Conservation (phyloP, 805 yeast species). For the Yamadazyma ubonensis region DNA sequence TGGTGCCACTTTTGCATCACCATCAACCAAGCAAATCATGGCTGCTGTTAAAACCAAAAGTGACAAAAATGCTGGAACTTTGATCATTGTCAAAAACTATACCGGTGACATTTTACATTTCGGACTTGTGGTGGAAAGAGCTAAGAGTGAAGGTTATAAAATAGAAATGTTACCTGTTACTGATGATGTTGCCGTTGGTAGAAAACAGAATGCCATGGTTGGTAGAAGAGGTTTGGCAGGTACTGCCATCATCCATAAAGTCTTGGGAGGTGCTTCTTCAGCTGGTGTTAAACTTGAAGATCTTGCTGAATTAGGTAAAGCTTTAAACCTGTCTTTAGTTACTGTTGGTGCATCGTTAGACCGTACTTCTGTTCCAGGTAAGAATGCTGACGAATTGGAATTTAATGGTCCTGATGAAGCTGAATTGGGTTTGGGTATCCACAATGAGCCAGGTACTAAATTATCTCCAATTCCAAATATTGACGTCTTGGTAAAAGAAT, state of each 20-base stretch:
- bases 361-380: slow-evolving; percentile 88
- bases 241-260: slow-evolving; percentile 81
- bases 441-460: slow-evolving; percentile 84
- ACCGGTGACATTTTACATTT: slow-evolving; percentile 94
- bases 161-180: slow-evolving; percentile 77
- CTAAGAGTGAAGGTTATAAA: slow-evolving; percentile 70
- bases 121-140: slow-evolving; percentile 87
- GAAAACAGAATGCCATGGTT: slow-evolving; percentile 82
- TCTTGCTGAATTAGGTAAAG: slow-evolving; percentile 57
- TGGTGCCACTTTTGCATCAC: slow-evolving; percentile 92
- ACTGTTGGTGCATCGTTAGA: slow-evolving; percentile 89
- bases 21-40: slow-evolving; percentile 84
- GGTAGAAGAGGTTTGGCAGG: slow-evolving; percentile 96
- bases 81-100: slow-evolving; percentile 84
- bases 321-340: slow-evolving; percentile 64
- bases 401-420: slow-evolving; percentile 59
- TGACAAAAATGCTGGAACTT: slow-evolving; percentile 56
- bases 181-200: slow-evolving; percentile 95
- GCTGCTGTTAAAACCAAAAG: slow-evolving; percentile 64
- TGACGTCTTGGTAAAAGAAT: slow-evolving; percentile 52
- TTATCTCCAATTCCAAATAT: slow-evolving; percentile 68
- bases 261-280: slow-evolving; percentile 68
- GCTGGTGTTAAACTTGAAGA: slow-evolving; percentile 40
- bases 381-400: slow-evolving; percentile 42
- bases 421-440: slow-evolving; percentile 95